Base-by-base conservation (phyloP, 345 rosid species). In the Acer yangbiense region DNA sequence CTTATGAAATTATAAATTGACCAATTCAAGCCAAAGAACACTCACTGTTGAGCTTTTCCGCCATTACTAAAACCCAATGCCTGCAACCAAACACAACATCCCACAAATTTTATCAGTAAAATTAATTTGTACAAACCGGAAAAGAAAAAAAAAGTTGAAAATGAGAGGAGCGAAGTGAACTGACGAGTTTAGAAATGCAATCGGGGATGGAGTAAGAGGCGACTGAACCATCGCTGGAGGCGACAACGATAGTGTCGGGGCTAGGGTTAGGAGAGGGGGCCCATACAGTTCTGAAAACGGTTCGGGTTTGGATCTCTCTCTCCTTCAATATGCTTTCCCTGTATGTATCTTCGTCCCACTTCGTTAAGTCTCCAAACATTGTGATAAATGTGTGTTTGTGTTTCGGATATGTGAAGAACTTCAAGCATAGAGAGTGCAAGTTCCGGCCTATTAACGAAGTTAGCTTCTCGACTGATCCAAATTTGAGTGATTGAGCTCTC, bases 251-350 rank as follows among this genome's bases (percentile, higher is more conserved):
- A 70, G 81, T 69, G 70, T 91, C 91, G 0, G 95, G 94, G 72
- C 73, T 84, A 62, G 90, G 86, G 80, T 76, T 83, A 29, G 32
- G 68, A 39, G 97, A 85, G 67, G 98, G 97, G 64, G 90, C 85
- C 97, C 98, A 96, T 12, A 83, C 87, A 64, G 98, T 88, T 78
- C 97, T 83, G 78, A 93, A 94, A 0, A 93, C 95, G 71, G 93
- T 93, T 20, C 89, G 91, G 58, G 89, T 83, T 69, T 81, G 87
- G 69, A 87, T 65, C 79, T 91, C 97, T 81, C 94, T 88, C 61
- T 90, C 97, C 81, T 87, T 91, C 11, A 90, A 35, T 39, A 94
- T 85, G 83, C 87, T 81, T 71, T 88, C 90, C 81, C 92, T 87
- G 84, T 96, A 94, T 16, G 85, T 84, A 65, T 86, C 85, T 73